A percentile compares a stretch with the other conserved stretches of the same genome.
Conservation (phyloP, 2,329 filamentous ascomycete species). For the Pyricularia grisea region DNA sequence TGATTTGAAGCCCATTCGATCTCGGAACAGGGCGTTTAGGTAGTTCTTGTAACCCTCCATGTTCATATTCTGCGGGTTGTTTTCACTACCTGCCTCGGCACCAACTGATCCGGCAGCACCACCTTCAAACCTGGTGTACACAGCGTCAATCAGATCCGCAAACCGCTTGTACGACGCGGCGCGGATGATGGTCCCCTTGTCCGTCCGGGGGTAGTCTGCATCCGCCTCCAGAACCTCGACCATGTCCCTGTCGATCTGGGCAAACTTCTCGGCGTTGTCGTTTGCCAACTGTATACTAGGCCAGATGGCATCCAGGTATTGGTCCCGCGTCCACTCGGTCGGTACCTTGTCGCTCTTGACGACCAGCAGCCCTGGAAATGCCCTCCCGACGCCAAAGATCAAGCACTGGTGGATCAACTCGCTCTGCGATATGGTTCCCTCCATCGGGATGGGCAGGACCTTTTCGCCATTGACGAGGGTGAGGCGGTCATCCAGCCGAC, state of each 20-base stretch:
- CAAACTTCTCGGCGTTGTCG: slow-evolving; percentile 19
- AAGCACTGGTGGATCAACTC: slow-evolving; percentile 38
- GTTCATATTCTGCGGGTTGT: slow-evolving; percentile 10
- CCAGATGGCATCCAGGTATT: slow-evolving; percentile 22
- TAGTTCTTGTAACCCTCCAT: slow-evolving; percentile 22
- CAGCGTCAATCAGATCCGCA: slow-evolving; percentile 29
- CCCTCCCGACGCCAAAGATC: slow-evolving; percentile 38
- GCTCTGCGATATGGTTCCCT: slow-evolving; percentile 40
- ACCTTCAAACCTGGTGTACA: slow-evolving; percentile 21
- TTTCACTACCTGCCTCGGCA: slow-evolving; percentile 5
- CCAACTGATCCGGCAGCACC: not conserved
- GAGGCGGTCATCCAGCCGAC: slow-evolving; percentile 25
- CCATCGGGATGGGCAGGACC: slow-evolving; percentile 34
- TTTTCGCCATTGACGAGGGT: slow-evolving; percentile 41
- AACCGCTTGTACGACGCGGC: slow-evolving; percentile 36
- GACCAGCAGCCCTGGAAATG: slow-evolving; percentile 38
- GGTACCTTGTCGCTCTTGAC: slow-evolving; percentile 38
- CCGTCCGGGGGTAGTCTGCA: slow-evolving; percentile 34
- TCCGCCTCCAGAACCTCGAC: slow-evolving; percentile 35
- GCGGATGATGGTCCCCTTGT: slow-evolving; percentile 44
- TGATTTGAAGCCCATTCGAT: slow-evolving; percentile 15
- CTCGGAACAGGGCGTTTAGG: slow-evolving; percentile 19
- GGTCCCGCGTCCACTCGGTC: slow-evolving; percentile 11
- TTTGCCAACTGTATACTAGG: slow-evolving; percentile 23
- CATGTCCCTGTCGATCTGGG: slow-evolving; percentile 35